These are phyloP conservation scores for Gynandropsis gynandra DNA, from an alignment of 345 rosid genomes.

Conservation along the genomic window DNA sequence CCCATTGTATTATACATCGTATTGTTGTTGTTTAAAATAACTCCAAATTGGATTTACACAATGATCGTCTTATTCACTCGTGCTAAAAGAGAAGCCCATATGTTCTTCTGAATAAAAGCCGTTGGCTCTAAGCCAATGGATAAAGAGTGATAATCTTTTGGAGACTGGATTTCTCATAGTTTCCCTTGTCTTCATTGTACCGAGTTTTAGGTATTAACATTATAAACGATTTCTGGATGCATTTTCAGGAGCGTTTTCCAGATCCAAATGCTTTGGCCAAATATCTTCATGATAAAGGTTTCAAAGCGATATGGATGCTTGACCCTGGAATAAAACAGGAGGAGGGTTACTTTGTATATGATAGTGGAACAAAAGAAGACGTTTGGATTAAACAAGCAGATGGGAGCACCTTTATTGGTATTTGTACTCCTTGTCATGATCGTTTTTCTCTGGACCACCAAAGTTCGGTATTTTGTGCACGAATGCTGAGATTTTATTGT, in stretches of 20 bases:
- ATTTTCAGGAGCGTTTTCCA: slow-evolving; percentile 53
- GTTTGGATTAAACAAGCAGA: slow-evolving; percentile 64
- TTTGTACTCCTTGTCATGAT: slow-evolving; percentile 3
- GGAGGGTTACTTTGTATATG: slow-evolving; percentile 57
- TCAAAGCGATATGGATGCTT: slow-evolving; percentile 95
- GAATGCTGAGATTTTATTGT: slow-evolving; percentile 8
- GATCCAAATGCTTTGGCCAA: slow-evolving; percentile 58
- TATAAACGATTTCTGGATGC: slow-evolving; percentile 3
- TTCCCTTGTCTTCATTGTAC: background rate
- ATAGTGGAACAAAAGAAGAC: slow-evolving; percentile 56
- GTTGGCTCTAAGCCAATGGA: too few species aligned
- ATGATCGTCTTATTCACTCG: background rate
- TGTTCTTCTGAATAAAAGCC: background rate
- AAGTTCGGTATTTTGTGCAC: background rate
- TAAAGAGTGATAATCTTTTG: too few species aligned
- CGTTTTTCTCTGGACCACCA: slow-evolving; percentile 6
- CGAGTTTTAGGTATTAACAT: slow-evolving; percentile 13
- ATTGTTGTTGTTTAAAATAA: background rate
- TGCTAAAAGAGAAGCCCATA: background rate
- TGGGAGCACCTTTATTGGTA: slow-evolving; percentile 65
- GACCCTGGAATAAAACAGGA: slow-evolving; percentile 89
- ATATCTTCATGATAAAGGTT: slow-evolving; percentile 53
- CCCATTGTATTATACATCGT: background rate
- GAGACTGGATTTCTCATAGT: background rate
- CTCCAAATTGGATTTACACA: slow-evolving; percentile 5